Base-by-base conservation (phyloP, 345 rosid genomes). In the Eucalyptus leucophloia region DNA sequence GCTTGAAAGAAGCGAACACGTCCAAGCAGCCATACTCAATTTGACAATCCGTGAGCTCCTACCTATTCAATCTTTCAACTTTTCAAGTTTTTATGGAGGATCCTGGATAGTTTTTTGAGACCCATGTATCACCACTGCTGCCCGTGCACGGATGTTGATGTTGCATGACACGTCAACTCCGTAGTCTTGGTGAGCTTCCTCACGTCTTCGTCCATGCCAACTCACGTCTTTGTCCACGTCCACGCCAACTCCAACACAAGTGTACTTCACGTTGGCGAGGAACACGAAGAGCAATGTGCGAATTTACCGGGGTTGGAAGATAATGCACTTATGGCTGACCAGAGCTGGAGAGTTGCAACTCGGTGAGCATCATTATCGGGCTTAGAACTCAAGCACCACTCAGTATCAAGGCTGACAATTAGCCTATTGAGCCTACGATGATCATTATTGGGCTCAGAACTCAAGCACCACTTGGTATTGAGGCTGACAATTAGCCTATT, bases 391-490 rank as follows among this genome's bases (percentile, higher is more conserved):
- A 1, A 53, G 56, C 56, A 53, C 24, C 10, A 53, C 56, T 51
- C 2, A 0, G 0, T 53, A 53, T 53, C 0, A 10, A 53, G 56
- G 4, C 24, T 53, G 4, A 53, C 56, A 53, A 53, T 51, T 51
- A 51, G 23, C 56, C 56, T 51, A 51, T 51, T 51, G 56, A 51
- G 53, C 53, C 53, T 49, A 2, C 18, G 3, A 5, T 6, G 3
- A 50, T 50, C 3, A 50, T 50, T 50, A 50, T 50, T 16, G 21
- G 8, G 53, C 53, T 50, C 0, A 1, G 2, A 50, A 50, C 21
- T 50, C 21, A 50, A 50, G 0, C 53, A 6, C 19, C 3, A 50
- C 53, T 50, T 0, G 1, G 0, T 50, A 50, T 50, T 0, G 1
- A 50, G 53, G 19, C 0, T 50, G 53, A 17, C 1, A 50, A 50